Conservation (phyloP, 2,329 filamentous ascomycete genomes). For the Alternaria hordeiaustralica region DNA sequence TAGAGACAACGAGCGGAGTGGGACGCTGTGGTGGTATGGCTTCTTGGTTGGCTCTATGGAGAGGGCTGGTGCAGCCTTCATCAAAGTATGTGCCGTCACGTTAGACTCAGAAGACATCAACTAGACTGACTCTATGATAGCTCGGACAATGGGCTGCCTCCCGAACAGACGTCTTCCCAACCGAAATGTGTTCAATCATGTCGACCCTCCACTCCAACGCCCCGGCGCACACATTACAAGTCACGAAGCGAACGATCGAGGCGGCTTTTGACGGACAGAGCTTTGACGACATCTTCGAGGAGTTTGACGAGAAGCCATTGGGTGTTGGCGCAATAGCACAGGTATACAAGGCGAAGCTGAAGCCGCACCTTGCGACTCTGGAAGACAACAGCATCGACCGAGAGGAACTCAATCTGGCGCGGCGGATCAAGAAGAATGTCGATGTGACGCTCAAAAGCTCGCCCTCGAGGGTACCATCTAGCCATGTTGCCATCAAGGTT, state of each 20-base stretch:
- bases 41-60: slow-evolving; percentile 92
- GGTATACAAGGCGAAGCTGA: slow-evolving; percentile 94
- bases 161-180: slow-evolving; percentile 93
- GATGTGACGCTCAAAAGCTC: slow-evolving; percentile 86
- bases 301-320: slow-evolving; percentile 87
- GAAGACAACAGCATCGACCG: slow-evolving; percentile 62
- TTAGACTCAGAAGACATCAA: background rate
- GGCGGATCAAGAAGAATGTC: slow-evolving; percentile 79
- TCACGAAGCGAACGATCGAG: slow-evolving; percentile 79
- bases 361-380: slow-evolving; percentile 73
- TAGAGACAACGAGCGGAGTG: slow-evolving; percentile 75
- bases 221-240: slow-evolving; percentile 83
- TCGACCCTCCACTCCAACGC: slow-evolving; percentile 94
- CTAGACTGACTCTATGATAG: slow-evolving; percentile 52
- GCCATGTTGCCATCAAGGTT: slow-evolving; percentile 94
- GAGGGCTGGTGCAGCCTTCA: slow-evolving; percentile 90
- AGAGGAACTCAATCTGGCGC: slow-evolving; percentile 64
- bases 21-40: slow-evolving; percentile 92
- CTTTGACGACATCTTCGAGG: slow-evolving; percentile 94
- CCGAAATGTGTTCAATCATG: slow-evolving; percentile 90
- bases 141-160: slow-evolving; percentile 98
- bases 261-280: slow-evolving; percentile 78
- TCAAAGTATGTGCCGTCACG: slow-evolving; percentile 69
- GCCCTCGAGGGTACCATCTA: slow-evolving; percentile 83
- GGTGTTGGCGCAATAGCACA: slow-evolving; percentile 97